Percentiles rank a stretch among this genome's conserved stretches.
Conservation (phyloP, 441 rosid genomes). For the Pelargonium cotyledonis region DNA sequence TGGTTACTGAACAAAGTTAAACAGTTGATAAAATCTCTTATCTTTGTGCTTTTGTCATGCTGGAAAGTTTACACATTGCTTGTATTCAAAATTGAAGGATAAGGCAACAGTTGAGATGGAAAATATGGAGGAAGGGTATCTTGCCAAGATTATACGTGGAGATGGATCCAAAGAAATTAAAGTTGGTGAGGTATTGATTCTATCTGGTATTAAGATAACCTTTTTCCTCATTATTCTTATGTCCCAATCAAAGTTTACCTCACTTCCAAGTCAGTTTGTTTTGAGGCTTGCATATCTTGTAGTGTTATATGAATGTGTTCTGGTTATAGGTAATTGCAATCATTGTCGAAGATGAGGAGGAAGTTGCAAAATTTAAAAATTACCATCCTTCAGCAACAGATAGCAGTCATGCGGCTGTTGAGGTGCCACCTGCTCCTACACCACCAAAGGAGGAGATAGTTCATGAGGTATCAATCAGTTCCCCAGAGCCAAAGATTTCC, state of each 20-base stretch:
- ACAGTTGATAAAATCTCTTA: constrained; percentile 7
- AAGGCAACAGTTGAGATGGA: constrained; percentile 99
- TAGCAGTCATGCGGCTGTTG: constrained; percentile 30
- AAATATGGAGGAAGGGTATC: constrained; percentile 98
- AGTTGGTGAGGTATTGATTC: constrained; percentile 80
- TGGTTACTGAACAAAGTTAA: constrained; percentile 13
- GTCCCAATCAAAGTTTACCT: background rate
- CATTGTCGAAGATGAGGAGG: constrained; percentile 85
- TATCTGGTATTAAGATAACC: constrained; percentile 10
- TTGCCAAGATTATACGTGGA: constrained; percentile 78
- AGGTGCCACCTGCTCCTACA: constrained; percentile 44
- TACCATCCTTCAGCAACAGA: constrained; percentile 50
- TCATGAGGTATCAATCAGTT: constrained; percentile 39
- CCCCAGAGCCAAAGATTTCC: constrained; percentile 47
- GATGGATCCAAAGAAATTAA: constrained; percentile 84
- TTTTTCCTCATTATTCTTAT: background rate
- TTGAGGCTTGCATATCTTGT: background rate
- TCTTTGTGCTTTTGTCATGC: constrained; percentile 10
- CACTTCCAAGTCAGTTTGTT: background rate
- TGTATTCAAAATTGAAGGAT: constrained; percentile 43
- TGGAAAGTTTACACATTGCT: constrained; percentile 6
- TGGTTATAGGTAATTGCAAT: constrained; percentile 61
- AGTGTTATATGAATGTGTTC: constrained; percentile 10
- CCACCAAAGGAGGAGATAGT: constrained; percentile 55
- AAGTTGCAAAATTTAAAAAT: constrained; percentile 76